A percentile compares a stretch with the other conserved stretches of the same genome.
Conservation (phyloP, 495 filamentous ascomycete species). For the Lineolata rhizophorae region DNA sequence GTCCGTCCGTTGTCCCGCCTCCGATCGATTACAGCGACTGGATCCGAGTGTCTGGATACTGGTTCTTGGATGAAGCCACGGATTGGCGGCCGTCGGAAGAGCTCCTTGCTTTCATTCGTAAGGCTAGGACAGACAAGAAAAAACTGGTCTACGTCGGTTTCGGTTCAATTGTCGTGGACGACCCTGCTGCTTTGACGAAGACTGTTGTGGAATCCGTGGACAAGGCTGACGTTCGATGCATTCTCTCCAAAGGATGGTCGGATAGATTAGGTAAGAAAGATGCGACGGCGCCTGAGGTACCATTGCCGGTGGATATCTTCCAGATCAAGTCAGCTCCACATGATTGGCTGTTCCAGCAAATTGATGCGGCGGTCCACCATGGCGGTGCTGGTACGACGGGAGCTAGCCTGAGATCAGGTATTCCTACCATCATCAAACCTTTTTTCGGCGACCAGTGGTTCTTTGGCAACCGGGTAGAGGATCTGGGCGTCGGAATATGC, state of each 20-base stretch:
- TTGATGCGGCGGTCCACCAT: constrained; percentile 88
- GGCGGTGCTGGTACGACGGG: constrained; percentile 92
- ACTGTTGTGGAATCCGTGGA: constrained; percentile 76
- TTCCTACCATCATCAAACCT: constrained; percentile 87
- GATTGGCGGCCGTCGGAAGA: constrained; percentile 56
- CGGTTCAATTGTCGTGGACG: constrained; percentile 85
- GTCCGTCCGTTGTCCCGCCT: constrained; percentile 72
- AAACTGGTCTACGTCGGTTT: constrained; percentile 96
- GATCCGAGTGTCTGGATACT: constrained; percentile 93
- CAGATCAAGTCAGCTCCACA: constrained; percentile 84
- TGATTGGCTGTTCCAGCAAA: constrained; percentile 87
- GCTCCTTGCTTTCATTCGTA: constrained; percentile 55
- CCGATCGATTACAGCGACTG: constrained; percentile 93
- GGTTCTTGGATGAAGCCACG: constrained; percentile 77
- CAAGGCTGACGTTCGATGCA: constrained; percentile 86
- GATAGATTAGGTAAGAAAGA: constrained; percentile 50
- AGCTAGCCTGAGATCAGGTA: constrained; percentile 73
- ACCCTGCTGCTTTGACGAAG: constrained; percentile 66
- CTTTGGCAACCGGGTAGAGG: constrained; percentile 73
- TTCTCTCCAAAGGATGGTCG: constrained; percentile 98
- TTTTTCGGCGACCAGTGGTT: constrained; percentile 99
- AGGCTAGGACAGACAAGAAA: constrained; percentile 59
- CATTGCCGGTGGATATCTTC: constrained; percentile 58
- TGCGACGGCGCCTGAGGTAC: constrained; percentile 38
- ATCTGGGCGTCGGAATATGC: constrained; percentile 77